Evolutionary conservation across 106 monocot genomes (phyloP).

Genomic region (Amphibolis antarctica): DNA sequence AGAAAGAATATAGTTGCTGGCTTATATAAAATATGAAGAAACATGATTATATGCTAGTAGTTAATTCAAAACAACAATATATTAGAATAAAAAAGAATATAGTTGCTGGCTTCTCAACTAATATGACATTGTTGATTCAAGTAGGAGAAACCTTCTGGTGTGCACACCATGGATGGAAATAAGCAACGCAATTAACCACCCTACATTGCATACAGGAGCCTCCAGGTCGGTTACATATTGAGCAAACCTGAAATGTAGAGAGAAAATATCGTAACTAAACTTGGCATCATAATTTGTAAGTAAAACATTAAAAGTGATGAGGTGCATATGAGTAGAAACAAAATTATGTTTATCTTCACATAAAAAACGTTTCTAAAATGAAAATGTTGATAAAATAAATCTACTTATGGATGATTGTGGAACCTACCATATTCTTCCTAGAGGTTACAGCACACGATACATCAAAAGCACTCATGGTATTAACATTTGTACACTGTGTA

Average conservation of each 20-base stretch:
- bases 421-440: constrained; percentile 41
- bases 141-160: constrained; percentile 53
- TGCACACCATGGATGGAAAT: constrained; percentile 96
- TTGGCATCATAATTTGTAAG: too few species aligned
- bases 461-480: constrained; percentile 89
- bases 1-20: too few species aligned
- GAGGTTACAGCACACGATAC: constrained; percentile 57
- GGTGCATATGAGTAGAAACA: background rate
- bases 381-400: background rate
- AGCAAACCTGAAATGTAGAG: constrained; percentile 17
- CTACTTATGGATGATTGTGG: background rate
- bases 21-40: too few species aligned
- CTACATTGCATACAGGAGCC: constrained; percentile 73
- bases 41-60: too few species aligned
- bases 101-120: background rate
- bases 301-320: too few species aligned
- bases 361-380: background rate
- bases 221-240: constrained; percentile 28
- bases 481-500: constrained; percentile 80
- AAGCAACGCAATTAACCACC: constrained; percentile 37
- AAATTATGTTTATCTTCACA: background rate
- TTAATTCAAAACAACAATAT: too few species aligned
- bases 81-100: background rate
- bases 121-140: background rate
- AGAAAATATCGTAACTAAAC: background rate